phyloP scores from a whole-genome alignment of 2,329 filamentous ascomycete genomes.

The Scytalidium sp. region DNA sequence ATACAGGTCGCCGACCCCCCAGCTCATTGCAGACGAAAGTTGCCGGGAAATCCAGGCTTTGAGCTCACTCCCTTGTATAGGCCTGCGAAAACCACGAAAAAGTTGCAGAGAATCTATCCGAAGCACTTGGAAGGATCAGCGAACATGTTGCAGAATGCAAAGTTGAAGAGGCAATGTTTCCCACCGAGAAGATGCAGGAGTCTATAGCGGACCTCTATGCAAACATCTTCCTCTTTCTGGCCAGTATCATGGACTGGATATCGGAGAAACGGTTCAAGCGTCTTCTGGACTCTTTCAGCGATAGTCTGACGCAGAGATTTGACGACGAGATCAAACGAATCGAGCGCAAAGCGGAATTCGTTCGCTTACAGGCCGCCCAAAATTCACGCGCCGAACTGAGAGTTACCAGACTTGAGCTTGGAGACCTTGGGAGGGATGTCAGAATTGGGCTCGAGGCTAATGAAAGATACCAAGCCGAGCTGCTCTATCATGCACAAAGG shows the following conservation, averaged over 20 bases:
- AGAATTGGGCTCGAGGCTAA: no score
- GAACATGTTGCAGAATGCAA: slow-evolving; percentile 16
- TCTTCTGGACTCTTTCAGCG: slow-evolving; percentile 15
- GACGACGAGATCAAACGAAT: no score
- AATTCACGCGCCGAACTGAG: no score
- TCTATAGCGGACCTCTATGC: slow-evolving; percentile 18
- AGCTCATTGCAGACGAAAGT: not conserved
- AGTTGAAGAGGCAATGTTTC: slow-evolving; percentile 14
- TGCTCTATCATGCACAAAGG: no score
- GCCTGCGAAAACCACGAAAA: slow-evolving; percentile 18
- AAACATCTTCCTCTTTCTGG: slow-evolving; percentile 21
- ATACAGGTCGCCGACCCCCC: not conserved
- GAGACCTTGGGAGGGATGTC: no score
- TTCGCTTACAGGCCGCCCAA: no score
- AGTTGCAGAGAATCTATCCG: slow-evolving; percentile 15
- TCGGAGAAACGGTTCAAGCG: slow-evolving; percentile 12
- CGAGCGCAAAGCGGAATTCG: no score
- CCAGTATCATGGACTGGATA: slow-evolving; percentile 21
- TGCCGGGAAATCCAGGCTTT: not conserved
- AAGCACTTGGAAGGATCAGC: slow-evolving; percentile 18
- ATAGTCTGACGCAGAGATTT: no score
- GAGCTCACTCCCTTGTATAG: slow-evolving; percentile 1
- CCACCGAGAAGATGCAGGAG: slow-evolving; percentile 14
- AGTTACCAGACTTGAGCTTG: no score
- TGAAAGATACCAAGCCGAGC: no score